These are phyloP conservation scores for Parascedosporium putredinis DNA, from an alignment of 2,329 filamentous ascomycete genomes.

Conservation along the genomic window DNA sequence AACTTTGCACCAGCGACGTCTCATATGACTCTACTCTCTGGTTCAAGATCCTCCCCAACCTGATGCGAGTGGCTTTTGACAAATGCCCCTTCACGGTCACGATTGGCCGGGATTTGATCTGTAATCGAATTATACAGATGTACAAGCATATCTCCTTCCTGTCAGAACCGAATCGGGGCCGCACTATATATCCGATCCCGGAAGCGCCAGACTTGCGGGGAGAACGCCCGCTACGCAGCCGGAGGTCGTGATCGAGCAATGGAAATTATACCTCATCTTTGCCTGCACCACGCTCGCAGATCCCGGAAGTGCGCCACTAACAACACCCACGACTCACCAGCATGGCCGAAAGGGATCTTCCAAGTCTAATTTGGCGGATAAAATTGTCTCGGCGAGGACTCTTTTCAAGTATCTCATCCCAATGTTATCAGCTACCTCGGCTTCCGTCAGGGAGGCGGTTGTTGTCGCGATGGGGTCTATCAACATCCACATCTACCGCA, in stretches of 20 bases:
- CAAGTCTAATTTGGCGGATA: constrained; percentile 55
- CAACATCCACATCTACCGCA: constrained; percentile 87
- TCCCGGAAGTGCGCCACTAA: constrained; percentile 49
- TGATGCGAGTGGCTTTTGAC: constrained; percentile 83
- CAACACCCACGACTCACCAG: constrained; percentile 40
- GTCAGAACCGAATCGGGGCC: constrained; percentile 61
- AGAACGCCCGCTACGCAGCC: constrained; percentile 62
- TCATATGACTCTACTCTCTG: constrained; percentile 91
- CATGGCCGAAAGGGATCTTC: constrained; percentile 77
- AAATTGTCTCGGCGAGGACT: constrained; percentile 77
- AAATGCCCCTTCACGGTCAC: constrained; percentile 86
- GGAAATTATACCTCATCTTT: constrained; percentile 95
- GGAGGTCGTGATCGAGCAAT: constrained; percentile 87
- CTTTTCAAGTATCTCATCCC: constrained; percentile 90
- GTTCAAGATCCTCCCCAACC: constrained; percentile 96
- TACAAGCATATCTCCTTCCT: constrained; percentile 72
- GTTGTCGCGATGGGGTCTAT: constrained; percentile 89
- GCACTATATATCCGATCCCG: constrained; percentile 51
- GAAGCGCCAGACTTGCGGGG: constrained; percentile 38
- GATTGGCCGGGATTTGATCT: constrained; percentile 82
- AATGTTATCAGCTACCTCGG: constrained; percentile 67
- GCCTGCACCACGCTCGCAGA: constrained; percentile 92
- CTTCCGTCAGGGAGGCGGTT: constrained; percentile 78
- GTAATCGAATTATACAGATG: constrained; percentile 86
- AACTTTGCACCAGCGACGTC: constrained; percentile 89